A percentile compares a stretch with the other conserved stretches of the same genome.
Evolutionary conservation across 306 rosid species (phyloP).

Genomic region (Luffa aegyptiaca): DNA sequence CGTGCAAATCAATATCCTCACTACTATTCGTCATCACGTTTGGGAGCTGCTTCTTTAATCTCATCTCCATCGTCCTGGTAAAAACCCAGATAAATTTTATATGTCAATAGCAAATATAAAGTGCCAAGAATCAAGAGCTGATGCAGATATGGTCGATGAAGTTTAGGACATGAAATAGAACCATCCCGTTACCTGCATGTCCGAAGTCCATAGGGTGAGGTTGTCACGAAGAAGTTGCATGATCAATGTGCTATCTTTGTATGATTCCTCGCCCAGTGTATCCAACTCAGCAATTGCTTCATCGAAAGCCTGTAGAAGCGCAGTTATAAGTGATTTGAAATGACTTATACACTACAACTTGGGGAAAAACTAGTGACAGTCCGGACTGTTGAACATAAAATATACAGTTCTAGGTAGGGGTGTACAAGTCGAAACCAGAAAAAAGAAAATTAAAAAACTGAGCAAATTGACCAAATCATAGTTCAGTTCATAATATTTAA

Average conservation of each 20-base stretch:
- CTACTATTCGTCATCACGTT: conserved; percentile 56
- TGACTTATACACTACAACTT: neutral
- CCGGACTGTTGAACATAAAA: neutral
- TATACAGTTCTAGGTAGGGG: neutral
- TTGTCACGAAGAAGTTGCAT: conserved; percentile 99
- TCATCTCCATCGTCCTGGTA: conserved; percentile 94
- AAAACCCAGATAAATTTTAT: neutral
- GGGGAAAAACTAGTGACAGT: neutral
- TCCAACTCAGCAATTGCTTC: conserved; percentile 99
- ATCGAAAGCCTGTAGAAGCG: conserved; percentile 63
- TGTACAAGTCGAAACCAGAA: neutral
- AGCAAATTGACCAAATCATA: neutral
- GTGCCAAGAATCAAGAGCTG: too few relatives aligned
- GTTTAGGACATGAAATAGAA: neutral
- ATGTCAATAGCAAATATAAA: neutral
- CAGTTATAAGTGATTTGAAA: neutral
- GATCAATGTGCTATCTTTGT: conserved; percentile 99
- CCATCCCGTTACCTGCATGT: conserved; percentile 70
- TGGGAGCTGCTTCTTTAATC: conserved; percentile 87
- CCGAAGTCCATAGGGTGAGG: conserved; percentile 98
- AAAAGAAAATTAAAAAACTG: neutral
- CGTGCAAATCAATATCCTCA: conserved; percentile 23
- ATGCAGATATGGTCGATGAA: neutral
- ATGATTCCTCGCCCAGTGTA: conserved; percentile 92
- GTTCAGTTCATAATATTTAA: neutral